Evolutionary conservation across 768 basidiomycete genomes (phyloP).

Genomic region (Exsudoporus frostii): DNA sequence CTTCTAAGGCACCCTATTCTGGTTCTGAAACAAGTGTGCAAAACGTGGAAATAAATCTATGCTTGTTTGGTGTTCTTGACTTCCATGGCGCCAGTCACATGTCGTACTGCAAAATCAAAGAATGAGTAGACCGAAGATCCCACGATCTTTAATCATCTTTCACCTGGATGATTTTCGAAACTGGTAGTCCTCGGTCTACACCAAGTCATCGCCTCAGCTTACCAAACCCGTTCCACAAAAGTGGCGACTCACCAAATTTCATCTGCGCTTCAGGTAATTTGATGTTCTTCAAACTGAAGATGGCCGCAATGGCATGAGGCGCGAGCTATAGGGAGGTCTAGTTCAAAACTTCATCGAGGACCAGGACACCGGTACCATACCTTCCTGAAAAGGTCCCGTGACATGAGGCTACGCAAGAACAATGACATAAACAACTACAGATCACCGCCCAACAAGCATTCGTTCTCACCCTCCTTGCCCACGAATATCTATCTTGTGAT

Average conservation of each 20-base stretch:
- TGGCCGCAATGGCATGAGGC: conserved; percentile 40
- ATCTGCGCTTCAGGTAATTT: background rate
- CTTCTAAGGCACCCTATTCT: background rate
- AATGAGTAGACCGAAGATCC: background rate
- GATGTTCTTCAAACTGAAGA: conserved; percentile 45
- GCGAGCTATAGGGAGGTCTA: conserved; percentile 34
- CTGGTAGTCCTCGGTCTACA: conserved; percentile 12
- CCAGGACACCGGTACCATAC: conserved; percentile 4
- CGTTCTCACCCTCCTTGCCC: conserved; percentile 22
- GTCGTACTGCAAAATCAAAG: conserved; percentile 9
- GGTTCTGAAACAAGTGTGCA: background rate
- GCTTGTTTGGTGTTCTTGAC: background rate
- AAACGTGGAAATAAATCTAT: background rate
- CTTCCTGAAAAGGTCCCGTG: conserved; percentile 25
- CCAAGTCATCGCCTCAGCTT: background rate
- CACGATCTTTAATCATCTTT: background rate
- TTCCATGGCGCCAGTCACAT: conserved; percentile 7
- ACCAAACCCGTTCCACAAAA: background rate
- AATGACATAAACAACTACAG: background rate
- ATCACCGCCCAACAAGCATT: background rate
- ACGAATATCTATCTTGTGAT: conserved; percentile 6
- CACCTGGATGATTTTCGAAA: conserved; percentile 21
- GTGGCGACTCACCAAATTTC: conserved; percentile 10
- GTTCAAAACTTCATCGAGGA: conserved; percentile 15
- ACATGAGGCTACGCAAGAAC: conserved; percentile 29